A percentile compares a stretch with the other conserved stretches of the same genome.
Evolutionary conservation across 2,329 filamentous ascomycete genomes (phyloP).

Genomic region (Penicillium sp.): DNA sequence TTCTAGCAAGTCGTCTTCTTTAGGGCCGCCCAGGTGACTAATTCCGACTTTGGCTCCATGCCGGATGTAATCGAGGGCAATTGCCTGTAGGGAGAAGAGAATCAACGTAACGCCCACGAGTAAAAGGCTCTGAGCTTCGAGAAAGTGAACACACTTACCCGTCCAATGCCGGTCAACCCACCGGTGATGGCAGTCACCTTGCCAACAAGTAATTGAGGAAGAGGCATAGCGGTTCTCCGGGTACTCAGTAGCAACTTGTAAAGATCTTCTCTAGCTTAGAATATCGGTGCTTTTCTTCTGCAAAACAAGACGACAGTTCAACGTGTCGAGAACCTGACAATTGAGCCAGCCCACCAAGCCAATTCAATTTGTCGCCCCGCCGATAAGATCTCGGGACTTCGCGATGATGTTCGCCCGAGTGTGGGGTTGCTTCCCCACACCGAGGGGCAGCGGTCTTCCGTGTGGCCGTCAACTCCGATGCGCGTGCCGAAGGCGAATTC

Average conservation of each 20-base stretch:
- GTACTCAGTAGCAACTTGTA: not conserved
- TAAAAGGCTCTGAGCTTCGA: not conserved
- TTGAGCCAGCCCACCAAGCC: not conserved
- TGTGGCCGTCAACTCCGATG: slow-evolving; percentile 2
- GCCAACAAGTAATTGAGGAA: slow-evolving; percentile 62
- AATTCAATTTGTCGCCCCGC: slow-evolving; percentile 11
- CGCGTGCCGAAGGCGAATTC: not conserved
- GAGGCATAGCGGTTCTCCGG: slow-evolving; percentile 29
- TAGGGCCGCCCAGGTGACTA: slow-evolving; percentile 69
- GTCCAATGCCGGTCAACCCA: slow-evolving; percentile 82
- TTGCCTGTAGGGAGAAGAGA: slow-evolving; percentile 57
- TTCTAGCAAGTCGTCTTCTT: slow-evolving; percentile 36
- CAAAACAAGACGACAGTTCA: not conserved
- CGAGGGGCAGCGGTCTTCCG: slow-evolving; percentile 10
- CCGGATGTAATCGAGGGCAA: slow-evolving; percentile 75
- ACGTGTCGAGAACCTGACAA: not conserved
- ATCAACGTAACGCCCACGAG: not conserved
- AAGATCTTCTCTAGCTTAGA: not conserved
- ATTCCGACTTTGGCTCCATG: slow-evolving; percentile 80
- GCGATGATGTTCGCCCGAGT: slow-evolving; percentile 38
- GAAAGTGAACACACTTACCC: slow-evolving; percentile 47
- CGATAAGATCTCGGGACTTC: slow-evolving; percentile 34
- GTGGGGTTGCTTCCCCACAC: slow-evolving; percentile 23
- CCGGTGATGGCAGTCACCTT: slow-evolving; percentile 88
- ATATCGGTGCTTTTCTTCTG: not conserved